phyloP scores from a whole-genome alignment of 164 flowering plant genomes.

The Berberis thunbergii region DNA sequence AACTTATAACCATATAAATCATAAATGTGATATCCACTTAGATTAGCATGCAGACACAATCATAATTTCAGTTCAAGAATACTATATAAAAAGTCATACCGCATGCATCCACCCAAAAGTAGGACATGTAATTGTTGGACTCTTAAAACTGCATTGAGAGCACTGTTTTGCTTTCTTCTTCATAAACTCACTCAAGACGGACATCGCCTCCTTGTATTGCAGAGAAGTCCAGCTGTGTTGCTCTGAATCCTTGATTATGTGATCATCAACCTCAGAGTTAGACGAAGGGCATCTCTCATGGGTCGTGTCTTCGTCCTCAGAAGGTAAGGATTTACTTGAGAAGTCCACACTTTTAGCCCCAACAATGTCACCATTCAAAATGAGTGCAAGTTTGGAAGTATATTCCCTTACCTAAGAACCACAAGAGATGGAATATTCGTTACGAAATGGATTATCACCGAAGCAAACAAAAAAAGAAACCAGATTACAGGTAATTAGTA shows the following conservation, averaged over 20 bases:
- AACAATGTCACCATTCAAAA: slow-evolving; percentile 58
- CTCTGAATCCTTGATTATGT: slow-evolving; percentile 8
- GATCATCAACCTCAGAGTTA: slow-evolving; percentile 2
- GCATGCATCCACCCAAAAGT: slow-evolving; percentile 69
- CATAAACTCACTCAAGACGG: slow-evolving; percentile 39
- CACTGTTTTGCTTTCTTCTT: slow-evolving; percentile 28
- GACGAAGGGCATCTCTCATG: slow-evolving; percentile 14
- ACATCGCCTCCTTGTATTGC: slow-evolving; percentile 53
- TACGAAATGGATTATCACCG: not conserved
- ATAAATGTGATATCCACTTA: too few species aligned
- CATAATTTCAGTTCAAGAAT: not conserved
- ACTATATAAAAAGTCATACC: slow-evolving; percentile 32
- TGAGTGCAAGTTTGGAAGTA: slow-evolving; percentile 44
- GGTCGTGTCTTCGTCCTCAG: slow-evolving; percentile 31
- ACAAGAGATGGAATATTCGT: slow-evolving; percentile 16
- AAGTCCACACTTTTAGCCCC: slow-evolving; percentile 37
- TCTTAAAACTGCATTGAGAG: slow-evolving; percentile 32
- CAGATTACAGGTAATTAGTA: too few species aligned
- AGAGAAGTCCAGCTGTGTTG: slow-evolving; percentile 55
- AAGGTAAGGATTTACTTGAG: slow-evolving; percentile 2
- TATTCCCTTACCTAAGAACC: slow-evolving; percentile 43
- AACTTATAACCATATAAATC: too few species aligned
- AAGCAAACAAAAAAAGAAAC: not conserved
- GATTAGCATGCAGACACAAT: too few species aligned
- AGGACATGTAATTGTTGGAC: slow-evolving; percentile 54